phyloP scores from a whole-genome alignment of 2,329 filamentous ascomycete species.

The Hymenoscyphus linearis region DNA sequence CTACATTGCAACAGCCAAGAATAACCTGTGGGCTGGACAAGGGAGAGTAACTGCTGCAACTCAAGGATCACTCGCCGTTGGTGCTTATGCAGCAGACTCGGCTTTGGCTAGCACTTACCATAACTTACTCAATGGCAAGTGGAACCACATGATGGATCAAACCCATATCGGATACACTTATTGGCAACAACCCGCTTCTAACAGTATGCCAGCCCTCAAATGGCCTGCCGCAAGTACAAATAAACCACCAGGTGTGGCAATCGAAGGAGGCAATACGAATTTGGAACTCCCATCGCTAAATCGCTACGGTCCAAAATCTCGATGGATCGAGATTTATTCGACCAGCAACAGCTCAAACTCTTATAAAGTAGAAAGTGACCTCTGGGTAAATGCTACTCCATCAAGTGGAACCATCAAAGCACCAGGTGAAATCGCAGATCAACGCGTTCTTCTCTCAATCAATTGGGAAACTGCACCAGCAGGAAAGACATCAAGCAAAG shows the following conservation, averaged over 20 bases:
- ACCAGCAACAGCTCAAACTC: conserved; percentile 6
- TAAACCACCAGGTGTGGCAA: conserved; percentile 9
- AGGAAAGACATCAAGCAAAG: conserved; percentile 10
- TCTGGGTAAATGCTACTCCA: conserved; percentile 9
- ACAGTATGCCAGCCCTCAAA: conserved; percentile 11
- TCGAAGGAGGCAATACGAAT: conserved; percentile 14
- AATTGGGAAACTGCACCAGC: conserved; percentile 9
- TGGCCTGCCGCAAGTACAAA: conserved; percentile 4
- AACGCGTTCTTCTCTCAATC: conserved; percentile 13
- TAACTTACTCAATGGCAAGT: conserved; percentile 15
- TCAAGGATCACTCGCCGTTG: conserved; percentile 7
- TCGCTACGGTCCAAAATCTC: conserved; percentile 5
- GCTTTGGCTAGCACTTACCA: conserved; percentile 14
- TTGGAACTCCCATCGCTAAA: conserved; percentile 9
- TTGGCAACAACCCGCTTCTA: conserved; percentile 15
- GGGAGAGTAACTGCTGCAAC: conserved; percentile 9
- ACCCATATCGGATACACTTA: conserved; percentile 16
- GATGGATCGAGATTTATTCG: conserved; percentile 17
- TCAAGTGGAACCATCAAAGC: conserved; percentile 10
- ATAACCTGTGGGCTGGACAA: conserved; percentile 15
- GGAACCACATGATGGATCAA: conserved; percentile 21
- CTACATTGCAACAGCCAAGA: conserved; percentile 13
- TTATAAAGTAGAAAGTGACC: conserved; percentile 12
- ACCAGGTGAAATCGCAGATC: conserved; percentile 13
- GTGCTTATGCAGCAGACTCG: conserved; percentile 12